Base-by-base conservation (phyloP, 2,329 filamentous ascomycete species). In the Helotiales sp. region DNA sequence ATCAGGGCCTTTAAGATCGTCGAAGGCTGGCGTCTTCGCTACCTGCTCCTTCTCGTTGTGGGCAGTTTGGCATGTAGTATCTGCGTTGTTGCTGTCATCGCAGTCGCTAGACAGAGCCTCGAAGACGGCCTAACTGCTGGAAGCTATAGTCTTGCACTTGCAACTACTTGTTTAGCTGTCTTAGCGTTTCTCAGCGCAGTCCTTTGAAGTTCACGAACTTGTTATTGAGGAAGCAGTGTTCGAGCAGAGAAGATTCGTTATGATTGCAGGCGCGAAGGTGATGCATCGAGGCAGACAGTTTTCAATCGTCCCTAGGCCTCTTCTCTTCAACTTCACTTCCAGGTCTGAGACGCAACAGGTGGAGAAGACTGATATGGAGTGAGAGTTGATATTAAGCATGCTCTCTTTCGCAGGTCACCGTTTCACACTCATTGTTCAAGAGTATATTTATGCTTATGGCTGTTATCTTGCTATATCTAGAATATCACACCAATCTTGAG, bases 201-300 rank as follows among this genome's bases (percentile, higher is more conserved):
- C 8, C 45, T 47, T 47, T 47, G 45, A 47, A 47, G 20, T 47
- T 47, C 20, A 47, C 45, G 10, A 47, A 47, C 45, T 47, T 47
- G 45, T 47, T 24, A 47, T 47, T 47, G 11, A 24, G 45, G 45
- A 24, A 20, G 45, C 45, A 47, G 20, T 47, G 45, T 47, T 47
- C 20, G 45, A 47, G 45, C n/a, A 47, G 45, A 24, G 45, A 13
- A 47, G 45, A 47, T 47, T 47, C 20, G 45, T 47, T 47, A 47
- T 47, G 45, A 24, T 47, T 47, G 45, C 20, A 47, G 45, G 45
- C 20, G 20, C 45, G 20, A 47, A 47, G 45, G 20, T 47, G 45
- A 47, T 47, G 45, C 45, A 47, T 47, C 20, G 45, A 47, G 37
- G 45, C 45, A 47, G 45, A 47, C 45, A 47, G 45, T 47, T 47